Conservation (phyloP, 2,329 filamentous ascomycete species). For the Epichloe sibirici region DNA sequence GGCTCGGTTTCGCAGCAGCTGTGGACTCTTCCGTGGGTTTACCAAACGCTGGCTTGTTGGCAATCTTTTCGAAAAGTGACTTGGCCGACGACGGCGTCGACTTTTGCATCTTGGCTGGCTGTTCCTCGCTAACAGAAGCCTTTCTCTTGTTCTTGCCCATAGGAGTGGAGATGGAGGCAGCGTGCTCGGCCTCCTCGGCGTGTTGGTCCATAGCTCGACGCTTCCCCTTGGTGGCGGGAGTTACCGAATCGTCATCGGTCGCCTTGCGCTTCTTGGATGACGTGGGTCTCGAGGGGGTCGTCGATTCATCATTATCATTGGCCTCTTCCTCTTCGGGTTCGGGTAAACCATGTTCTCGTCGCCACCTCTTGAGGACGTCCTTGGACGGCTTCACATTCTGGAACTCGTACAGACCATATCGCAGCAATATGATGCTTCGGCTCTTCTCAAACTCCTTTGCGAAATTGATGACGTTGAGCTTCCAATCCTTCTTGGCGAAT, state of each 20-base stretch:
- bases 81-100: slow-evolving; percentile 41
- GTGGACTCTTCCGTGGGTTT: slow-evolving; percentile 13
- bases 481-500: slow-evolving; percentile 49
- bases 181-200: slow-evolving; percentile 25
- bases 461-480: slow-evolving; percentile 49
- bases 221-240: slow-evolving; percentile 32
- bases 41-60: slow-evolving; percentile 32
- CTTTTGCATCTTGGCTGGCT: slow-evolving; percentile 39
- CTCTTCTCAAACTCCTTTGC: slow-evolving; percentile 55
- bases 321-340: slow-evolving; percentile 34
- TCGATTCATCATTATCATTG: slow-evolving; percentile 10
- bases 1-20: slow-evolving; percentile 18
- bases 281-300: slow-evolving; percentile 13
- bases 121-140: slow-evolving; percentile 32
- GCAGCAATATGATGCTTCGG: slow-evolving; percentile 46
- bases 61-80: slow-evolving; percentile 44
- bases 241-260: slow-evolving; percentile 33
- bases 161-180: slow-evolving; percentile 8
- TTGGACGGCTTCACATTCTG: slow-evolving; percentile 48
- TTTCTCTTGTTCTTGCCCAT: slow-evolving; percentile 41
- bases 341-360: slow-evolving; percentile 41
- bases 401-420: slow-evolving; percentile 51
- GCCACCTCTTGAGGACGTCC: slow-evolving; percentile 46
- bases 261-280: slow-evolving; percentile 45
- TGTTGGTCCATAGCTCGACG: slow-evolving; percentile 32